These are phyloP conservation scores for Bullera alba DNA, from an alignment of 768 basidiomycete species.

Conservation along the genomic window DNA sequence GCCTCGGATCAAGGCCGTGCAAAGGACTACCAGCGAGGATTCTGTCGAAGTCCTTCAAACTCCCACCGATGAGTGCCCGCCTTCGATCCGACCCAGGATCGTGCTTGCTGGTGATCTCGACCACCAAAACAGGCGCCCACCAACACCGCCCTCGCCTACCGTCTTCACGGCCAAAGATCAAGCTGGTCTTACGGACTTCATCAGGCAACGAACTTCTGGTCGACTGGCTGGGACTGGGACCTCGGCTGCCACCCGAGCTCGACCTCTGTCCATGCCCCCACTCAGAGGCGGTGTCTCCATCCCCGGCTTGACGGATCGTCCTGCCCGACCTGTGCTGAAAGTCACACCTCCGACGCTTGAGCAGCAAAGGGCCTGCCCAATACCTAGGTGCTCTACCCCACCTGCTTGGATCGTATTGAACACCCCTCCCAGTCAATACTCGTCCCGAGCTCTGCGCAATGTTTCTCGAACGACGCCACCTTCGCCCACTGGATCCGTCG, in stretches of 20 bases:
- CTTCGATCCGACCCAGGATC: constrained; percentile 10
- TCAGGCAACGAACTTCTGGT: constrained; percentile 26
- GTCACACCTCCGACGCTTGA: constrained; percentile 24
- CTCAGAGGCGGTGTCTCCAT: constrained; percentile 2
- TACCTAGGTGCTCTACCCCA: constrained; percentile 11
- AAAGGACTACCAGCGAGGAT: constrained; percentile 16
- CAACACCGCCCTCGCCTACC: constrained; percentile 25
- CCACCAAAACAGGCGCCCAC: constrained; percentile 11
- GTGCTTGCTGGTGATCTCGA: constrained; percentile 14
- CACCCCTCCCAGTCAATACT: constrained; percentile 11
- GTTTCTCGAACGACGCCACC: constrained; percentile 13
- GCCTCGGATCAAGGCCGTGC: constrained; percentile 2
- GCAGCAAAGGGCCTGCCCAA: constrained; percentile 5
- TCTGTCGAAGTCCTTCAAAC: constrained; percentile 27
- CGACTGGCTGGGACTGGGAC: constrained; percentile 7
- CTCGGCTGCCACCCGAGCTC: not conserved
- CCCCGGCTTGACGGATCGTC: not conserved
- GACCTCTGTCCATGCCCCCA: constrained; percentile 17
- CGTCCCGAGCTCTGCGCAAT: not conserved
- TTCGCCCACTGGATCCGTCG: constrained; percentile 22
- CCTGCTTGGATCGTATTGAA: constrained; percentile 9
- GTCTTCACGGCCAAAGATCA: constrained; percentile 11
- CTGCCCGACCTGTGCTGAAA: constrained; percentile 11
- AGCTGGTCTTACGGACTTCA: constrained; percentile 28
- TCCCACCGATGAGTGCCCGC: constrained; percentile 21